Base-by-base conservation (phyloP, 1,139 yeast genomes). In the Zygoascus hellenicus region DNA sequence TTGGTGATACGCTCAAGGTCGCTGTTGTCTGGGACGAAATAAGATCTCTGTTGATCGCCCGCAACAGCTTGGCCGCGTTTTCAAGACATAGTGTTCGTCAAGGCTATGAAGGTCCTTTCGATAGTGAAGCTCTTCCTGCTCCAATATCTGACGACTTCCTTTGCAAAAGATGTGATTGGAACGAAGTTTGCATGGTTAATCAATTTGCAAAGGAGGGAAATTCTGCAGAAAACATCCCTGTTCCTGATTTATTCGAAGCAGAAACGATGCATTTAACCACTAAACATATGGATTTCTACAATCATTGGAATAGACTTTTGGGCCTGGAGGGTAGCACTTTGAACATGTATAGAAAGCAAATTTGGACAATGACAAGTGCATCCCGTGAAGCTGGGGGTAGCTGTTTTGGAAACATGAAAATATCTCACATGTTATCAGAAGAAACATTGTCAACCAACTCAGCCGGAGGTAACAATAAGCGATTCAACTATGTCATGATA, bases 261-360 rank as follows among this genome's bases (percentile, higher is more conserved):
- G 55, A 78, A 4, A 81, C 88, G 0, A 62, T 58, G 0, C 88
- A 82, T 55, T 62, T 87, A 40, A 61, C 68, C 3, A 67, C 68
- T 2, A 45, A 51, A 2, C 80, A 83, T 46, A 61, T 64, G 5
- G 67, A 65, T 1, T 92, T 85, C 60, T 83, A 79, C 62, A 68
- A 70, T 31, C 76, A 81, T 48, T 92, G 96, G 95, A 87, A 85
- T 58, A 66, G 67, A 9, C 64, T 89, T 10, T 69, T 92, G n/a
- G 76, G 83, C 1, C 76, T 79, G 54, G 97, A 90, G 61, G 95
- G 87, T 58, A 74, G 79, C 4, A 70, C 81, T 2, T 63, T 78
- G 52, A 71, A 71, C 34, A 70, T 74, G 43, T 64, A 77, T 43
- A 75, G 76, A 47, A 77, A 78, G 48, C 88, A 86, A 43, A 65